Conservation (phyloP, 129 eudicot species). For the Chrysanthemum seticuspe region DNA sequence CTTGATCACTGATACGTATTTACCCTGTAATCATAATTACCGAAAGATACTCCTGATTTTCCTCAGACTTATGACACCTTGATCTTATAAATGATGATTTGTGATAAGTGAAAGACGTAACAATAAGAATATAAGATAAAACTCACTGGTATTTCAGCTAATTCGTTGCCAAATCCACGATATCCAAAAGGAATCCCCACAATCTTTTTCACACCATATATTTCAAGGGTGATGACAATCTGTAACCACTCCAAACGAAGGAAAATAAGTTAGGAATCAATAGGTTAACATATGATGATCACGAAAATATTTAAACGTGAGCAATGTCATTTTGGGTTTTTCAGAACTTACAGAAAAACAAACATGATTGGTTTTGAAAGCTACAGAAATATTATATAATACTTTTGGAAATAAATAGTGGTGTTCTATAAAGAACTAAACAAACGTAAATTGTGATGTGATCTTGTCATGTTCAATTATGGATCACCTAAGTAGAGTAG, state of each 20-base stretch:
- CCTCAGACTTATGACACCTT: neutral
- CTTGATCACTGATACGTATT: neutral
- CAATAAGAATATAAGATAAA: slow-evolving; percentile 9
- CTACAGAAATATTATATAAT: too few relatives aligned
- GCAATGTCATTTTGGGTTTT: too few relatives aligned
- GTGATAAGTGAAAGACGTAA: neutral
- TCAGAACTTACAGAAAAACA: too few relatives aligned
- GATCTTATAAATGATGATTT: neutral
- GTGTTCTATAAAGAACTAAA: too few relatives aligned
- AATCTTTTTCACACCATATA: slow-evolving; percentile 16
- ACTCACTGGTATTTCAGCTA: slow-evolving; percentile 90
- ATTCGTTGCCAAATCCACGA: slow-evolving; percentile 82
- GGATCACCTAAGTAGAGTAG: too few relatives aligned
- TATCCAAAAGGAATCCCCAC: slow-evolving; percentile 94
- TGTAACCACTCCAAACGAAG: slow-evolving; percentile 28
- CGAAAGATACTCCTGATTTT: neutral
- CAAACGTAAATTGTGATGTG: too few relatives aligned
- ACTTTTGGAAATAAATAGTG: too few relatives aligned
- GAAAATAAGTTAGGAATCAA: neutral
- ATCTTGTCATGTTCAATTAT: too few relatives aligned
- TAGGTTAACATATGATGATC: neutral
- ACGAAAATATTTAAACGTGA: too few relatives aligned
- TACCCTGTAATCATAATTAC: neutral
- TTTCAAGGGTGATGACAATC: slow-evolving; percentile 18
- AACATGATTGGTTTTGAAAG: too few relatives aligned